Conservation (phyloP, 2,329 filamentous ascomycete genomes). For the Paecilomyces fulvus region DNA sequence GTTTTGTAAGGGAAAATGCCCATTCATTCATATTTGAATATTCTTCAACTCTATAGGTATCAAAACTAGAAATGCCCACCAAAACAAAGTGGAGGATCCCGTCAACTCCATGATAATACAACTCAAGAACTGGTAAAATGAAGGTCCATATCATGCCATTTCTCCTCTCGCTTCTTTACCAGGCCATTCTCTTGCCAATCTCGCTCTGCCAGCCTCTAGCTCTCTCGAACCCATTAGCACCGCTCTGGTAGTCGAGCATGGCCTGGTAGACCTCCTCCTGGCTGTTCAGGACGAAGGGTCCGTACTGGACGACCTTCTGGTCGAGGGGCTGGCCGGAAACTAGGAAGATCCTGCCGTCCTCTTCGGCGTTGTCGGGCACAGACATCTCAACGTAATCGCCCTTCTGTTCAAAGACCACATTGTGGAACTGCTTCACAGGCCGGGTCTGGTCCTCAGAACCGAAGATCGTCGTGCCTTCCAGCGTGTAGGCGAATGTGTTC, state of each 20-base stretch:
- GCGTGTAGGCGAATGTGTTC: conserved; percentile 83
- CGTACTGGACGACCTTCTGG: conserved; percentile 74
- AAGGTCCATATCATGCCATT: neutral
- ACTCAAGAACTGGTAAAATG: neutral
- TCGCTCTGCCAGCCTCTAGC: conserved; percentile 73
- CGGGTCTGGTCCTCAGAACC: conserved; percentile 36
- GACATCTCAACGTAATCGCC: conserved; percentile 68
- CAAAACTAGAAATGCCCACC: neutral
- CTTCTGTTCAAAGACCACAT: conserved; percentile 74
- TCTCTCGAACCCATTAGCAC: conserved; percentile 70
- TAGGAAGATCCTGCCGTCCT: conserved; percentile 49
- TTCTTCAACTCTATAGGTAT: neutral
- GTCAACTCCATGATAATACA: neutral
- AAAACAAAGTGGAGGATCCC: neutral
- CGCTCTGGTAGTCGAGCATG: conserved; percentile 64
- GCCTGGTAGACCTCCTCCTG: conserved; percentile 68
- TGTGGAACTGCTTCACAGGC: conserved; percentile 58
- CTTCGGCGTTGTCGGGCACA: conserved; percentile 57
- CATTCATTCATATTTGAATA: neutral
- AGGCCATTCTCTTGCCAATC: conserved; percentile 69
- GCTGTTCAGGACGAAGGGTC: conserved; percentile 70
- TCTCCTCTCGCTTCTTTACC: conserved; percentile 4
- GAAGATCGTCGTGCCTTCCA: conserved; percentile 64
- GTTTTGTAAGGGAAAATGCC: no score
- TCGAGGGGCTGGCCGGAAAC: conserved; percentile 73